These are phyloP conservation scores for Leccinum fibrillosum DNA, from an alignment of 768 basidiomycete genomes.

Conservation along the genomic window DNA sequence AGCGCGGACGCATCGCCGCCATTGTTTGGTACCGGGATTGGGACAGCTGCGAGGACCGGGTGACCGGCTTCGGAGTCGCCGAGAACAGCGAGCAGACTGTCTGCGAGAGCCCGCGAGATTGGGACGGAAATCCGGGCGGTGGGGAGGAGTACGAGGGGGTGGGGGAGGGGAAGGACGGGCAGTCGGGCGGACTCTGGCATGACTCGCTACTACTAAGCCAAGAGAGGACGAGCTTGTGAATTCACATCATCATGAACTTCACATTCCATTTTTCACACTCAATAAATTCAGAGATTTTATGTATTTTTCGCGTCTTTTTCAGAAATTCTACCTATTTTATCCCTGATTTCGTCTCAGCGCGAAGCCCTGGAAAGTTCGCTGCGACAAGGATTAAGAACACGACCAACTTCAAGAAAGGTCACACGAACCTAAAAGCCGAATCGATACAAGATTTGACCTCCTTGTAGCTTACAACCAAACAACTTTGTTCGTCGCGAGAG, in stretches of 20 bases:
- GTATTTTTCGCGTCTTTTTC: conserved; percentile 59
- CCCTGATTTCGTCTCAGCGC: conserved; percentile 14
- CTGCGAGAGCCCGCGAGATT: conserved; percentile 57
- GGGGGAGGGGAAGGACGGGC: conserved; percentile 64
- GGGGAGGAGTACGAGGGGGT: conserved; percentile 75
- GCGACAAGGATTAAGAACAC: neutral
- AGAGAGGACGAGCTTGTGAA: neutral
- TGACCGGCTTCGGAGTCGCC: conserved; percentile 62
- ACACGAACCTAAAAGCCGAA: conserved; percentile 71
- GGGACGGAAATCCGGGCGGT: conserved; percentile 67
- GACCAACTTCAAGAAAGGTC: neutral
- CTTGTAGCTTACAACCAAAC: conserved; percentile 89
- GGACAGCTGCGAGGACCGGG: conserved; percentile 67
- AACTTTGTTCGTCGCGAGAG: conserved; percentile 93
- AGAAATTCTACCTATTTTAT: conserved; percentile 65
- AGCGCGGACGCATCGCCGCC: conserved; percentile 5
- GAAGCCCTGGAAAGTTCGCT: conserved; percentile 46
- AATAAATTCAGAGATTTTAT: conserved; percentile 29
- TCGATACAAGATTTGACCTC: conserved; percentile 87
- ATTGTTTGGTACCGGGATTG: conserved; percentile 36
- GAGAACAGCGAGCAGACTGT: conserved; percentile 62
- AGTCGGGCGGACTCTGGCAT: conserved; percentile 42
- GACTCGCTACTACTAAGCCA: neutral
- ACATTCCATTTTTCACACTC: conserved; percentile 2
- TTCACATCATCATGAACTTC: neutral